A percentile compares a stretch with the other conserved stretches of the same genome.
These are phyloP conservation scores for Lachnellula suecica DNA, from an alignment of 2,329 filamentous ascomycete genomes.

Conservation along the genomic window DNA sequence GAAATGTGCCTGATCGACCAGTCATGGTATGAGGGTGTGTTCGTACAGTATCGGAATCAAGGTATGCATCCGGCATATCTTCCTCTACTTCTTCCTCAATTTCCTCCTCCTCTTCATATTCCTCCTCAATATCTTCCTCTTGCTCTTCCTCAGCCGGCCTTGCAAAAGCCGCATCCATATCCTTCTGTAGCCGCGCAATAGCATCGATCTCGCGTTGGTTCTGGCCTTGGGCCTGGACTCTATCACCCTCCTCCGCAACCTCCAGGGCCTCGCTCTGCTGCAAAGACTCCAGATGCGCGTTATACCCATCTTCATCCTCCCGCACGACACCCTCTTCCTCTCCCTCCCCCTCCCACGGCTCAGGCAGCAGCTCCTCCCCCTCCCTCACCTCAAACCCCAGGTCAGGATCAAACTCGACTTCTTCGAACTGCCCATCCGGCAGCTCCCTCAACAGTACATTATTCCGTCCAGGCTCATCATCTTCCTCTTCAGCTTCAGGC, in stretches of 20 bases:
- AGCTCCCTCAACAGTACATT: slow-evolving; percentile 54
- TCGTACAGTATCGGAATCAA: slow-evolving; percentile 45
- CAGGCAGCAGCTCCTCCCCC: slow-evolving; percentile 24
- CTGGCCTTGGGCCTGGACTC: slow-evolving; percentile 24
- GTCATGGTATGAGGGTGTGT: slow-evolving; percentile 72
- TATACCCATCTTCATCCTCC: not conserved
- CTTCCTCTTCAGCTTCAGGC: slow-evolving; percentile 37
- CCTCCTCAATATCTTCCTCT: slow-evolving; percentile 24
- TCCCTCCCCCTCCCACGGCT: slow-evolving; percentile 6
- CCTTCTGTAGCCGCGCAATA: slow-evolving; percentile 29
- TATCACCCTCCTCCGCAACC: not conserved
- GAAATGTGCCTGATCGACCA: slow-evolving; percentile 73
- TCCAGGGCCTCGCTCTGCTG: not conserved
- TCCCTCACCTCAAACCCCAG: slow-evolving; percentile 31
- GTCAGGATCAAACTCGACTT: slow-evolving; percentile 46
- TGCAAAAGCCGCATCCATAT: slow-evolving; percentile 31
- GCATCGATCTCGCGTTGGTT: slow-evolving; percentile 33
- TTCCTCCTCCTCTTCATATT: slow-evolving; percentile 27
- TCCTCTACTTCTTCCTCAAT: slow-evolving; percentile 26
- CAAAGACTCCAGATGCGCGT: too few species aligned
- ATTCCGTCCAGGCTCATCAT: slow-evolving; percentile 43
- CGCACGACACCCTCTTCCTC: not conserved
- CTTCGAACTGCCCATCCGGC: slow-evolving; percentile 58
- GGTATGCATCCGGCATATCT: slow-evolving; percentile 23
- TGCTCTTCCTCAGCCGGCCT: slow-evolving; percentile 28